Evolutionary conservation across 2,329 filamentous ascomycete genomes (phyloP), one percentile per base, ranked within the genome.

Genomic region (Paracamarosporium sp.): DNA sequence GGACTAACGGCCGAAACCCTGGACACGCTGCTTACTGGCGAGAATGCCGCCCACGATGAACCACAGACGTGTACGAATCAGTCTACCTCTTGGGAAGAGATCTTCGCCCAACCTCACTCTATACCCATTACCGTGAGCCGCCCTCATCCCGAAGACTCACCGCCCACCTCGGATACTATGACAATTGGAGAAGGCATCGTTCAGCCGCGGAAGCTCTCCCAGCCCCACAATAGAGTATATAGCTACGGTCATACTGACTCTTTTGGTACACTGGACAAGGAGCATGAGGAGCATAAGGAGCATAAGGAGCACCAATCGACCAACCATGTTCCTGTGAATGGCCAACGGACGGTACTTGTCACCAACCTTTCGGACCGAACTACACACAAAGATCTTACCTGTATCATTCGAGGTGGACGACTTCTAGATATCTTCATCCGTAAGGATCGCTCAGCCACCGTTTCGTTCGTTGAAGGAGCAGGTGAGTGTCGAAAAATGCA

Each of bases 341-440:
- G 66, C 61, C 76, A 79, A 62, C 83, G 90, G 47, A 90, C 89
- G 0, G 62, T 96, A 22, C 77, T 86, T 22, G 78, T 94, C 48
- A 78, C 77, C 33, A 87, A 88, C 56, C 80, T 95, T 1, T 79
- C 88, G 1, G 83, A 88, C 5, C 80, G 79, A 2, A 85, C 84
- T 13, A 90, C 86, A 0, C 86, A 90, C 67, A 82, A 81, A 45
- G 90, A 95, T 61, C 78, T 95, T 57, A 82, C 84, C 3, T 81
- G 82, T 22, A 82, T 83, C 11, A 78, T 95, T 50, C 86, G 88
- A 56, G 91, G 92, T 24, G 92, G 91, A 1, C 81, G 85, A 61
- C 66, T 96, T 11, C 74, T 93, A 11, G 89, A 92, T 61, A 79
- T 94, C 38, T 89, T 85, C 64, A 65, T 93, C 46, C 85, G 86